Base-by-base conservation (phyloP, 2,329 filamentous ascomycete species). In the Purpureocillium lavendulum region DNA sequence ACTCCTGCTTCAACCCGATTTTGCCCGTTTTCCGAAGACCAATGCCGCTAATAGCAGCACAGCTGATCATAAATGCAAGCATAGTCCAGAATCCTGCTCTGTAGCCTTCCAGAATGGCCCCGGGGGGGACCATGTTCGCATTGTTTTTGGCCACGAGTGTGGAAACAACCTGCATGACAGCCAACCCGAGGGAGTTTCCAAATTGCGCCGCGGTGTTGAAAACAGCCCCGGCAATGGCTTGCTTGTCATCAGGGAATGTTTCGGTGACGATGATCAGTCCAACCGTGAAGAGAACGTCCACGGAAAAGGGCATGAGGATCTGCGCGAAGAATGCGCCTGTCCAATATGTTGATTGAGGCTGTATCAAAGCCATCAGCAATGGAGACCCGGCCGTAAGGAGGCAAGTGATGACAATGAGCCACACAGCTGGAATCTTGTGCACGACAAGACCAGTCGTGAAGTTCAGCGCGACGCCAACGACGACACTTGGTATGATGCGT, bases 181-280 rank as follows among this genome's bases (percentile, higher is more conserved):
- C 67, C 8, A 75, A 42, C 1, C 69, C 70, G 14, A 75, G 53
- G 0, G 66, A 63, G n/a, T 56, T 68, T 0, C 76, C 76, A 40
- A 80, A 70, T 45, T 80, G 75, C 0, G 66, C 58, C 1, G 71
- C 61, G 0, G 75, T 77, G 44, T 77, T 79, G 53, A 80, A 81
- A 0, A 82, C 75, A 0, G 73, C 75, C 0, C 77, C 78, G 0
- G 75, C 76, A 1, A 82, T 58, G 0, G 71, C 72, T 41, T 81
- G 76, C 1, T 66, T 77, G 8, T 73, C 57, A n/a, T 67, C 60
- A 0, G 73, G 70, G 44, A 80, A 80, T 3, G 63, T 66, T 12
- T 73, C 68, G 0, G 67, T 66, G 7, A 80, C 67, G 4, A 79
- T 56, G 15, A 80, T 63, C 16, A 72, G 59, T 1, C 67, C 71